These are phyloP conservation scores for Krasilnikovozyma curviuscula DNA, from an alignment of 768 basidiomycete species.

Conservation along the genomic window DNA sequence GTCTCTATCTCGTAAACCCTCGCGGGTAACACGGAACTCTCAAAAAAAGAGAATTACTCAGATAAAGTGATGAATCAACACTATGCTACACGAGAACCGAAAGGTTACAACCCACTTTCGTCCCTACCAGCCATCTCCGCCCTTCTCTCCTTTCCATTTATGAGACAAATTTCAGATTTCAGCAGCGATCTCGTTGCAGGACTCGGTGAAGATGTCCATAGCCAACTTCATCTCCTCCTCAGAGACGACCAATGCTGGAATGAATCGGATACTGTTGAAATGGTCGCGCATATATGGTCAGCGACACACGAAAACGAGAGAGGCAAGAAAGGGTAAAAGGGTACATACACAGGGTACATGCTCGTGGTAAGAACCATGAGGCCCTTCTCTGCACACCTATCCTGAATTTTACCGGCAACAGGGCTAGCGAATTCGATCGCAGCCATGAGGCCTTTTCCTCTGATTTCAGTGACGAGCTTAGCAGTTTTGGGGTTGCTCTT, in stretches of 20 bases:
- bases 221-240: slow-evolving; percentile 47
- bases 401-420: slow-evolving; percentile 52
- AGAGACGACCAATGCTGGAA: slow-evolving; percentile 68
- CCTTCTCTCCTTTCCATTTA: too few species aligned
- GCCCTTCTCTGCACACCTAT: slow-evolving; percentile 66
- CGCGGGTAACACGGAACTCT: too few species aligned
- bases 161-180: too few species aligned
- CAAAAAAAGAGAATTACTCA: too few species aligned
- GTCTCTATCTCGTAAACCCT: too few species aligned
- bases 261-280: slow-evolving; percentile 49
- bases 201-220: slow-evolving; percentile 31
- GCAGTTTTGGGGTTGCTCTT: slow-evolving; percentile 35
- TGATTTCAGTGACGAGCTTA: slow-evolving; percentile 50
- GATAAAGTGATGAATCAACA: too few species aligned
- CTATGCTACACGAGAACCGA: too few species aligned
- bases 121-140: too few species aligned
- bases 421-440: too few species aligned
- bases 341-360: slow-evolving; percentile 42
- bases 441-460: slow-evolving; percentile 77
- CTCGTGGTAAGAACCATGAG: slow-evolving; percentile 75
- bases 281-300: background rate
- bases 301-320: background rate
- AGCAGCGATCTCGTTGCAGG: slow-evolving; percentile 41
- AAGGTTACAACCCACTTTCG: too few species aligned
- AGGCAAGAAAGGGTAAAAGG: slow-evolving; percentile 33